phyloP scores from a whole-genome alignment of 495 filamentous ascomycete species.

The Cercophora newfieldiana region DNA sequence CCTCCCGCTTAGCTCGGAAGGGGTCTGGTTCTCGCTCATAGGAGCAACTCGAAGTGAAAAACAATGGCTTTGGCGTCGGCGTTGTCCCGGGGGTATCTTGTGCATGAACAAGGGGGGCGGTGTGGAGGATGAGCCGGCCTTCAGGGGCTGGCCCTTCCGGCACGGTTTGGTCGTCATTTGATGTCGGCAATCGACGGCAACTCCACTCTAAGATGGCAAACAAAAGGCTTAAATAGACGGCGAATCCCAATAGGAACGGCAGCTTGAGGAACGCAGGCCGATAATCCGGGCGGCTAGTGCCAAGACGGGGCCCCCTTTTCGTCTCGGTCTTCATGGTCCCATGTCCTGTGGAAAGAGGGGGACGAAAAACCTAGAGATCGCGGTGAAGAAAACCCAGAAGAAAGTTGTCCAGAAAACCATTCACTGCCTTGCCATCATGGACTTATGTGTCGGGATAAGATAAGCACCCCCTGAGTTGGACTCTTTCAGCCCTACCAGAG shows the following conservation, averaged over 20 bases:
- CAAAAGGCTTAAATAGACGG: not conserved
- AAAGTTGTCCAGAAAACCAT: too few relatives aligned
- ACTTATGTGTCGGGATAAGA: too few relatives aligned
- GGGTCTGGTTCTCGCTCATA: too few relatives aligned
- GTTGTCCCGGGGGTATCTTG: not conserved
- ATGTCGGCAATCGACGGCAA: not conserved
- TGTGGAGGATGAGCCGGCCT: not conserved
- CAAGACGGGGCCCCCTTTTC: not conserved
- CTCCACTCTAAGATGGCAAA: not conserved
- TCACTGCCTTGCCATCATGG: too few relatives aligned
- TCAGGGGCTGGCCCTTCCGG: not conserved
- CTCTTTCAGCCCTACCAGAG: too few relatives aligned
- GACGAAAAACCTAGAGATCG: not conserved
- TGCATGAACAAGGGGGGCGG: not conserved
- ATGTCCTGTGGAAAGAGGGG: too few relatives aligned
- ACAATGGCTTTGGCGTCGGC: not conserved
- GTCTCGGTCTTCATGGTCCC: too few relatives aligned
- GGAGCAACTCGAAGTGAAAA: too few relatives aligned
- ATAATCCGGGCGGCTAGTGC: not conserved
- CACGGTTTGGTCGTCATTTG: not conserved
- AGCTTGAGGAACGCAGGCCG: not conserved
- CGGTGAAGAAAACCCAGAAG: not conserved
- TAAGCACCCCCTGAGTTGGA: too few relatives aligned
- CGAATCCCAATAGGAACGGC: not conserved
- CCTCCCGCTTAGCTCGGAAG: too few relatives aligned